Evolutionary conservation across 2,329 filamentous ascomycete genomes (phyloP).

Genomic region (Pseudocercospora eumusae): DNA sequence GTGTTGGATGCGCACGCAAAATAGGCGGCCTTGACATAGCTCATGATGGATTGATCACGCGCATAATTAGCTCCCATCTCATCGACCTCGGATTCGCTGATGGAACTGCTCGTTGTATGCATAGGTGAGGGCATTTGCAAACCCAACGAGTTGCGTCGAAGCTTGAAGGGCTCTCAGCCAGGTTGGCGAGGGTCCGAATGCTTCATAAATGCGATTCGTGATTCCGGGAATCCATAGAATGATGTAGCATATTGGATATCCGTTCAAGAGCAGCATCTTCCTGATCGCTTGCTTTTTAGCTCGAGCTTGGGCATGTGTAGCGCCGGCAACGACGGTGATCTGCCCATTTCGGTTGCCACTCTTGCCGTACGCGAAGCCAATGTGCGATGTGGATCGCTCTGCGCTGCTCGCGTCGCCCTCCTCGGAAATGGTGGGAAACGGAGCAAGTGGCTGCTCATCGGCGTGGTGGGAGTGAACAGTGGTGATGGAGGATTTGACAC

Average conservation of each 20-base stretch:
- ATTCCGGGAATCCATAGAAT: constrained; percentile 42
- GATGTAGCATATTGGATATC: constrained; percentile 41
- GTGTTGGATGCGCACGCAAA: not conserved
- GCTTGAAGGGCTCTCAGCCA: constrained; percentile 29
- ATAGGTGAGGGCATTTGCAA: constrained; percentile 27
- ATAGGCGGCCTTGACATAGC: not conserved
- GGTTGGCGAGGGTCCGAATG: constrained; percentile 19
- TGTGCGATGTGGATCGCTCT: not conserved
- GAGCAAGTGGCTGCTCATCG: constrained; percentile 12
- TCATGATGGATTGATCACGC: not conserved
- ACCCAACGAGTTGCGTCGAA: constrained; percentile 27
- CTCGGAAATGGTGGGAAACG: constrained; percentile 4
- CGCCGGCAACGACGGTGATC: not conserved
- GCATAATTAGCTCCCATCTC: not conserved
- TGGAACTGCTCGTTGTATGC: constrained; percentile 27
- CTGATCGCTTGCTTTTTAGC: constrained; percentile 21
- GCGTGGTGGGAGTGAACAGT: constrained; percentile 11
- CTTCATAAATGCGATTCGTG: constrained; percentile 26
- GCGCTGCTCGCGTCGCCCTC: constrained; percentile 7
- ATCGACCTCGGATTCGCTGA: constrained; percentile 14
- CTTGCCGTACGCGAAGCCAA: not conserved
- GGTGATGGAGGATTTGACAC: constrained; percentile 17
- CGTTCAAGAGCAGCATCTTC: constrained; percentile 40
- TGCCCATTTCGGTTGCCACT: not conserved
- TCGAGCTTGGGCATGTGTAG: not conserved